Percentiles rank a stretch among this genome's conserved stretches.
These are phyloP conservation scores for Pseudocercospora macadamiae DNA, from an alignment of 2,329 filamentous ascomycete species.

Conservation along the genomic window DNA sequence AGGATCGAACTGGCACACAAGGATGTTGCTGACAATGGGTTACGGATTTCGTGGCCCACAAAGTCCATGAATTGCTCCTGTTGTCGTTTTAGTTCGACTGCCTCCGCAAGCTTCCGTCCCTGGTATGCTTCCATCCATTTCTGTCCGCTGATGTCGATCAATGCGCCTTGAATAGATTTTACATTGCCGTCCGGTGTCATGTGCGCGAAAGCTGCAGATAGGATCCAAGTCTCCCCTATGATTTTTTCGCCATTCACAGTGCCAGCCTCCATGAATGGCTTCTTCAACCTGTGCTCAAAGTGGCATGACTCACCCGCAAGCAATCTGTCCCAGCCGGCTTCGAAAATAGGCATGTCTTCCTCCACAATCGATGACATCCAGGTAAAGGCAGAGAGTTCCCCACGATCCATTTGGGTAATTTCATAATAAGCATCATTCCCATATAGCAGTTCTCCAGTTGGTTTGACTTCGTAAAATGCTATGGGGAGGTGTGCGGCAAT, in stretches of 20 bases:
- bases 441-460: slow-evolving; percentile 40
- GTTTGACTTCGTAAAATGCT: slow-evolving; percentile 43
- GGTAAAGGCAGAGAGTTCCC: slow-evolving; percentile 18
- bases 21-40: slow-evolving; percentile 48
- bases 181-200: slow-evolving; percentile 21
- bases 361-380: slow-evolving; percentile 11
- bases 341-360: slow-evolving; percentile 17
- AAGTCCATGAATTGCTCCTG: slow-evolving; percentile 28
- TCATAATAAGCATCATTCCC: slow-evolving; percentile 44
- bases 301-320: slow-evolving; percentile 24
- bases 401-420: slow-evolving; percentile 26
- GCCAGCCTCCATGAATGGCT: slow-evolving; percentile 20
- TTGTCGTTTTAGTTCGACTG: slow-evolving; percentile 29
- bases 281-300: slow-evolving; percentile 37
- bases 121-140: slow-evolving; percentile 36
- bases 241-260: slow-evolving; percentile 20
- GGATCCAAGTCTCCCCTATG: slow-evolving; percentile 25
- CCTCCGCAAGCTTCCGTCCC: slow-evolving; percentile 21
- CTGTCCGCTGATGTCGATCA: slow-evolving; percentile 34
- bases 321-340: slow-evolving; percentile 24
- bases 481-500: slow-evolving; percentile 44
- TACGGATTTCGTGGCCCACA: slow-evolving; percentile 34
- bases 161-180: slow-evolving; percentile 43
- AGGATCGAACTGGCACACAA: slow-evolving; percentile 34
- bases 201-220: slow-evolving; percentile 22